Base-by-base conservation (phyloP, 805 yeast genomes). In the Starmerella scarabaei region DNA sequence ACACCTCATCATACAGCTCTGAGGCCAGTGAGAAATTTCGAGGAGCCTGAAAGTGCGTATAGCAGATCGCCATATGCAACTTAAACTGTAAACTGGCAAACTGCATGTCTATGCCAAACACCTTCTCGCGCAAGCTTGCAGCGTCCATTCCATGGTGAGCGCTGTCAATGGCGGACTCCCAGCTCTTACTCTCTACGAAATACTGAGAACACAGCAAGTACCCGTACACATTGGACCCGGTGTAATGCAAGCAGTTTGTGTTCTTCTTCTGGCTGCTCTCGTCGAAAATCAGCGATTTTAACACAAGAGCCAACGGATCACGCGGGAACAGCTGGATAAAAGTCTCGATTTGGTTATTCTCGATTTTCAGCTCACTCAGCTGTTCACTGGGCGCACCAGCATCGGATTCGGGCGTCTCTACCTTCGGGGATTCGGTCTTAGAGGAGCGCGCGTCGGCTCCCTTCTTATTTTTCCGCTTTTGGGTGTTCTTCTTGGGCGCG, bases 21-120 rank as follows among this genome's bases (percentile, higher is more conserved):
- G 79, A 54, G 0, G 98, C 97, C 20, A 77, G 66, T 2, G 72
- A 66, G 53, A 73, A 83, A 59, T 88, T 81, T 58, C 84, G 84
- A 9, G 97, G 98, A 0, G 96, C 80, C 56, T 88, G 94, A 53
- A 77, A 71, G 54, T 82, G 79, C 0, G 93, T 81, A 54, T 85
- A 82, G 1, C 80, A 69, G 0, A 76, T 71, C 0, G 91, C 97
- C 40, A 82, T 64, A 19, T 72, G 66, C 28, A 84, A 68, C 7
- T 79, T 64, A 18, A 82, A 60, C 37, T 75, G 80, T 37, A 67
- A 67, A 48, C 67, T 72, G 1, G 85, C 66, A 45, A 73, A 61
- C 1, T 57, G 55, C 30, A 82, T 63, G 8, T 58, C 54, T 6
- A 69, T 61, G 0, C 77, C 76, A 3, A 72, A 61, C 7, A 61